Evolutionary conservation across 192 early-diverging fungal genomes (phyloP).

Genomic region (Coemansia sp.): DNA sequence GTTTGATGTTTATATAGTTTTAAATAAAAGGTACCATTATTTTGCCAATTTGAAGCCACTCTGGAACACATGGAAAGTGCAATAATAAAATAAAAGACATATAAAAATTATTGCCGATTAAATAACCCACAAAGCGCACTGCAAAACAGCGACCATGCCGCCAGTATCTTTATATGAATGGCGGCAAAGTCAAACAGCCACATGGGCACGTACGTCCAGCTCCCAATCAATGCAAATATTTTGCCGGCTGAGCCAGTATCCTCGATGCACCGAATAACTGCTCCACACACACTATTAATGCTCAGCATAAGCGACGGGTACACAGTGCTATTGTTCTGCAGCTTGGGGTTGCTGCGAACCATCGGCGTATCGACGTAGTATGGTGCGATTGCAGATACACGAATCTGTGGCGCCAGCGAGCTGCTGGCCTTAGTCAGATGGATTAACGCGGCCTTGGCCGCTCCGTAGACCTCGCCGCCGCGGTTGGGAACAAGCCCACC

Average conservation of each 20-base stretch:
- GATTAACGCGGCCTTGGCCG: slow-evolving; percentile 37
- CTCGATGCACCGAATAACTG: slow-evolving; percentile 19
- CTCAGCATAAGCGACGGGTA: slow-evolving; percentile 32
- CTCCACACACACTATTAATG: slow-evolving; percentile 31
- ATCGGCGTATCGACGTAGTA: slow-evolving; percentile 47
- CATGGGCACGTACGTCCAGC: slow-evolving; percentile 17
- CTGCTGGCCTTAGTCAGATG: slow-evolving; percentile 37
- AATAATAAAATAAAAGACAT: too few relatives aligned
- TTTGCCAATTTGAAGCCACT: too few relatives aligned
- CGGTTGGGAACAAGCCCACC: slow-evolving; percentile 36
- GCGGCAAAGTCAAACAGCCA: slow-evolving; percentile 30
- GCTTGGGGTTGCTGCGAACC: slow-evolving; percentile 46
- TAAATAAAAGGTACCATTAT: too few relatives aligned
- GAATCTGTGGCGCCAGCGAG: slow-evolving; percentile 22
- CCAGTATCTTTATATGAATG: slow-evolving; percentile 14
- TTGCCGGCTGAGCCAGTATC: slow-evolving; percentile 18
- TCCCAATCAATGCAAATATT: slow-evolving; percentile 26
- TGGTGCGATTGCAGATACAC: slow-evolving; percentile 35
- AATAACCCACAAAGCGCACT: too few relatives aligned
- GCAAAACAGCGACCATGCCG: slow-evolving; percentile 24
- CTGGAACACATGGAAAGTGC: too few relatives aligned
- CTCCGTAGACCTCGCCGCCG: slow-evolving; percentile 45
- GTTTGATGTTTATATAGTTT: too few relatives aligned
- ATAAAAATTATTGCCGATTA: too few relatives aligned
- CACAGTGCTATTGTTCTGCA: slow-evolving; percentile 34